phyloP scores from a whole-genome alignment of 192 early-diverging fungal species.

The Gaertneriomyces semiglobifer region DNA sequence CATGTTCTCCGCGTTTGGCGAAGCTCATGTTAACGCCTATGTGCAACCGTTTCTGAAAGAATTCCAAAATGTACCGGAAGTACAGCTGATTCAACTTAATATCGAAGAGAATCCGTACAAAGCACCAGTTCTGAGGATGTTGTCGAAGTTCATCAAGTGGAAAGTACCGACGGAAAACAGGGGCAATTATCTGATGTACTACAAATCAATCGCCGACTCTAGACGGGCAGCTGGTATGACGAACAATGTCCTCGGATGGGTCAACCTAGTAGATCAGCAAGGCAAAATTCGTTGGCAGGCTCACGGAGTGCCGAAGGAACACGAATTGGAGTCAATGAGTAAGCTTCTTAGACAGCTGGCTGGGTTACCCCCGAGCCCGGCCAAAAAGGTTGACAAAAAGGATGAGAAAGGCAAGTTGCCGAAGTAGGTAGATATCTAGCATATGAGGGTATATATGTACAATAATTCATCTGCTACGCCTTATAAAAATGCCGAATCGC shows the following conservation, averaged over 20 bases:
- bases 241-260: conserved; percentile 49
- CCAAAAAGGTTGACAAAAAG: not conserved
- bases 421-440: too few relatives aligned
- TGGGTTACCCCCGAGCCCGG: conserved; percentile 4
- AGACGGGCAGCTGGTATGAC: conserved; percentile 37
- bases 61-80: conserved; percentile 17
- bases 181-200: conserved; percentile 41
- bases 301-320: conserved; percentile 42
- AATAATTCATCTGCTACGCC: too few relatives aligned
- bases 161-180: conserved; percentile 30
- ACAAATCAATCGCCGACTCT: conserved; percentile 30
- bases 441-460: too few relatives aligned
- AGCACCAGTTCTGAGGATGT: conserved; percentile 30
- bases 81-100: conserved; percentile 36
- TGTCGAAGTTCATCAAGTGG: conserved; percentile 33
- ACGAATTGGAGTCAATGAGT: conserved; percentile 39
- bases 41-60: conserved; percentile 31
- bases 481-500: too few relatives aligned
- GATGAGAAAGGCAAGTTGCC: not conserved
- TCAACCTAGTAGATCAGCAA: conserved; percentile 42
- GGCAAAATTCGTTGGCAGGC: conserved; percentile 47
- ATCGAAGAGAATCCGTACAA: conserved; percentile 44
- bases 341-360: conserved; percentile 16
- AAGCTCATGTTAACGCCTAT: conserved; percentile 36
- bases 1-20: conserved; percentile 45